Conservation (phyloP, 352 stramenopile species). For the Pythium folliculosum region DNA sequence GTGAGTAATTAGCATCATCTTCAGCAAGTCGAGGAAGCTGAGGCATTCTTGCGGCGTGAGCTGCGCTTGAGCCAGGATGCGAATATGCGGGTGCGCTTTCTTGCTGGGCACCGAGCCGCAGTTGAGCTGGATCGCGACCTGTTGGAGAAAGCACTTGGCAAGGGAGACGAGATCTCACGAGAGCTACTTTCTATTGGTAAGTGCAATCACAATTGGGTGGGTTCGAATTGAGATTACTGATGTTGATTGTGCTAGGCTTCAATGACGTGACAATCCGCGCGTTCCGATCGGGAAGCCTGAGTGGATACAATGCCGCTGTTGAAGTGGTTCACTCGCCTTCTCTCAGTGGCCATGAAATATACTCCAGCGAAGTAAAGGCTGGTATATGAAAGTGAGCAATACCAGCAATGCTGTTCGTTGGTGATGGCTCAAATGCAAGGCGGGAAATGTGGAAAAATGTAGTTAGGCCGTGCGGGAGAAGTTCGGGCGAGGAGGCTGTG, state of each 20-base stretch:
- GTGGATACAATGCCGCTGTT: slow-evolving; percentile 49
- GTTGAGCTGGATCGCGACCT: slow-evolving; percentile 37
- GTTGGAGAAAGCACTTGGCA: slow-evolving; percentile 1
- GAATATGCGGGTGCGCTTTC: slow-evolving; percentile 80
- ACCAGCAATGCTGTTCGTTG: not conserved
- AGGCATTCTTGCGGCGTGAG: slow-evolving; percentile 59
- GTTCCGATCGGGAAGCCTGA: slow-evolving; percentile 66
- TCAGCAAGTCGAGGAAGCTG: slow-evolving; percentile 63
- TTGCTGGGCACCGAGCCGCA: slow-evolving; percentile 67
- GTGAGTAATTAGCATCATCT: slow-evolving; percentile 38
- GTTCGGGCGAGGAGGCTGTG: slow-evolving; percentile 20
- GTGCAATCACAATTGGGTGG: not conserved
- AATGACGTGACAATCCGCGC: slow-evolving; percentile 46
- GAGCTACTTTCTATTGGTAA: slow-evolving; percentile 19
- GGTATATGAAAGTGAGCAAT: slow-evolving; percentile 1
- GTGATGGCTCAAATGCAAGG: slow-evolving; percentile 1
- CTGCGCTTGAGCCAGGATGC: slow-evolving; percentile 44
- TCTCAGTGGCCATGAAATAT: not conserved
- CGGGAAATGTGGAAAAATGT: not conserved
- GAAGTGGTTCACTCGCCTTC: slow-evolving; percentile 14
- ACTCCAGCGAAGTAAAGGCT: not conserved
- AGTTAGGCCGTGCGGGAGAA: slow-evolving; percentile 25
- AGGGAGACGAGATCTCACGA: not conserved
- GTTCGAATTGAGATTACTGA: not conserved
- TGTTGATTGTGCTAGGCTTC: slow-evolving; percentile 41